Percentiles rank a stretch among this genome's conserved stretches.
These are phyloP conservation scores for Phytophthora brassicae DNA, from an alignment of 352 stramenopile species.

Conservation along the genomic window DNA sequence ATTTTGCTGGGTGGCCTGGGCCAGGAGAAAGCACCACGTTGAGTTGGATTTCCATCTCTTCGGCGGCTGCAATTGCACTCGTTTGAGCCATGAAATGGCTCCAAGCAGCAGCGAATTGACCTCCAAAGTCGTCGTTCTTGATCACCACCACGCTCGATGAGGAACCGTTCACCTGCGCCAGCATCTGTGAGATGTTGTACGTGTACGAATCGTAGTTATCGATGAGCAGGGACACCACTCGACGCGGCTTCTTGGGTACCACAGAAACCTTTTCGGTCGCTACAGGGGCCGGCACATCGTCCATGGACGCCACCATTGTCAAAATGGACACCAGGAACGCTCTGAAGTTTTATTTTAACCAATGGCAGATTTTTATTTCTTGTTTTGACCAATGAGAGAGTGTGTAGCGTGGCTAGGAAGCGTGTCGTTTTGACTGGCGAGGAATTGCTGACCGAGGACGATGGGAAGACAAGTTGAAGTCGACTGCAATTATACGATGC, in stretches of 20 bases:
- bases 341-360: constrained; percentile 19
- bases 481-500: not conserved
- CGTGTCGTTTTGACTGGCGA: constrained; percentile 34
- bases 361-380: constrained; percentile 12
- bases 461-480: constrained; percentile 11
- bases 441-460: not conserved
- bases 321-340: constrained; percentile 16
- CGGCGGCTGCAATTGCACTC: constrained; percentile 15
- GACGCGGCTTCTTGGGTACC: constrained; percentile 22
- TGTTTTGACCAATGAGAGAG: constrained; percentile 16
- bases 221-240: constrained; percentile 87
- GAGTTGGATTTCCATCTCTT: constrained; percentile 38
- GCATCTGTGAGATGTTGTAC: constrained; percentile 96
- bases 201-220: constrained; percentile 99
- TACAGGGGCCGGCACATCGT: constrained; percentile 8
- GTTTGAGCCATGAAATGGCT: constrained; percentile 48
- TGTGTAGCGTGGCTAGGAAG: constrained; percentile 29
- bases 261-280: not conserved
- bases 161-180: constrained; percentile 89
- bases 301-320: constrained; percentile 41
- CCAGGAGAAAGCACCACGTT: constrained; percentile 91
- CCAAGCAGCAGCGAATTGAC: constrained; percentile 67
- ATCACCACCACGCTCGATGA: constrained; percentile 79
- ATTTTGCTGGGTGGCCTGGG: constrained; percentile 84
- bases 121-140: constrained; percentile 90